Conservation (phyloP, 495 filamentous ascomycete genomes). For the Amphirosellinia nigrospora region DNA sequence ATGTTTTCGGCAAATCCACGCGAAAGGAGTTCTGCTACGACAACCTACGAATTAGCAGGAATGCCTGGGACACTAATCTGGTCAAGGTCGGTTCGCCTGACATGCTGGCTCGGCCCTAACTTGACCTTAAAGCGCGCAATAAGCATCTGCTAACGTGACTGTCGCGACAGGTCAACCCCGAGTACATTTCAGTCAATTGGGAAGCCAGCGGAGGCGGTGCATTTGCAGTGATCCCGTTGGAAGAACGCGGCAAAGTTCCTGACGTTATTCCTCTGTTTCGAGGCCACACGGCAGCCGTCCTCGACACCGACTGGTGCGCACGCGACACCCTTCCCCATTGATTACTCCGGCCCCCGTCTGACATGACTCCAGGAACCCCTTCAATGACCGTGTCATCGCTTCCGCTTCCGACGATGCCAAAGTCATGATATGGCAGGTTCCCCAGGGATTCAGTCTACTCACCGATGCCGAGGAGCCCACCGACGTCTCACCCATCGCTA, state of each 20-base stretch:
- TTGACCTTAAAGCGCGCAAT: conserved; percentile 1
- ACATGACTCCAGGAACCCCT: conserved; percentile 75
- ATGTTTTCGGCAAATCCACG: conserved; percentile 94
- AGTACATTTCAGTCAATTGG: conserved; percentile 97
- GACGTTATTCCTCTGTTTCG: conserved; percentile 94
- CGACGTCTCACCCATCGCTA: conserved; percentile 80
- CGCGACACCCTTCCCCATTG: conserved; percentile 34
- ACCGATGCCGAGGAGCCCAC: conserved; percentile 81
- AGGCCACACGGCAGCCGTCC: conserved; percentile 91
- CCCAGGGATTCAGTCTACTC: conserved; percentile 81
- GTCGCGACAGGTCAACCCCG: conserved; percentile 79
- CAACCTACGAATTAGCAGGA: conserved; percentile 90
- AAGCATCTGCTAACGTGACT: conserved; percentile 35
- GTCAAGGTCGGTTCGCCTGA: conserved; percentile 71
- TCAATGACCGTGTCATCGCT: conserved; percentile 89
- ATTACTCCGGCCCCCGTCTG: conserved; percentile 30
- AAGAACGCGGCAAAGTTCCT: conserved; percentile 85
- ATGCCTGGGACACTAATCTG: conserved; percentile 99
- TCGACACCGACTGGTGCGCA: conserved; percentile 95
- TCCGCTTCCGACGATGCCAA: conserved; percentile 97
- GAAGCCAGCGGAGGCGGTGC: conserved; percentile 95
- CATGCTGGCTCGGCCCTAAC: not conserved
- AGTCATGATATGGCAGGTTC: conserved; percentile 95
- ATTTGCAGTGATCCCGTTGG: conserved; percentile 93
- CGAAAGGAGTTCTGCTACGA: conserved; percentile 95